These are phyloP conservation scores for Torulaspora franciscae DNA, from an alignment of 805 yeast species.

Conservation along the genomic window DNA sequence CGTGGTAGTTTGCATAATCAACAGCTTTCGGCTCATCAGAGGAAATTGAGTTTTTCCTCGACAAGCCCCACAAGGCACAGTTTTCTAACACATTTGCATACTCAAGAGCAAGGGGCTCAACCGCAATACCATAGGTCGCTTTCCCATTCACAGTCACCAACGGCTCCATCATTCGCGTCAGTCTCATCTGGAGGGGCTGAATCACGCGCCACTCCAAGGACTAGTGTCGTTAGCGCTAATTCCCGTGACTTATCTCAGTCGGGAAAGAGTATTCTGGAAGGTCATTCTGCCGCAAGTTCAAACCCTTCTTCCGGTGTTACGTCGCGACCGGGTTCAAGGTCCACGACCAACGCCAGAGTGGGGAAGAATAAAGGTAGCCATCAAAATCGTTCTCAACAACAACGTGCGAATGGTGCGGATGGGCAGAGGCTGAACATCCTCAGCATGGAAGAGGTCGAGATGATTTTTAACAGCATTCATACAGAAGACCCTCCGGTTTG, in stretches of 20 bases:
- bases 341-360: slow-evolving; percentile 1
- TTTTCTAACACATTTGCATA: slow-evolving; percentile 1
- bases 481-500: slow-evolving; percentile 44
- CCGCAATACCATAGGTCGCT: slow-evolving; percentile 8
- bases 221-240: neutral
- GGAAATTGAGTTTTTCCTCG: slow-evolving; percentile 10
- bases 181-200: slow-evolving; percentile 5
- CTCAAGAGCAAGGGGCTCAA: neutral
- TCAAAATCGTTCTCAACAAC: slow-evolving; percentile 10
- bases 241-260: slow-evolving; percentile 2
- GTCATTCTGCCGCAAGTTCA: slow-evolving; percentile 5
- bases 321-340: slow-evolving; percentile 8
- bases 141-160: slow-evolving; percentile 12
- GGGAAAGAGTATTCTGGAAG: slow-evolving; percentile 2
- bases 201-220: slow-evolving; percentile 1
- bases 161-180: slow-evolving; percentile 9
- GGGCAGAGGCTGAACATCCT: slow-evolving; percentile 27
- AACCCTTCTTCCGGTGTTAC: slow-evolving; percentile 10
- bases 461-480: slow-evolving; percentile 36
- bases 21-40: slow-evolving; percentile 10
- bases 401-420: neutral
- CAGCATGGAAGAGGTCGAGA: slow-evolving; percentile 38
- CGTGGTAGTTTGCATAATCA: slow-evolving; percentile 13
- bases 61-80: slow-evolving; percentile 9
- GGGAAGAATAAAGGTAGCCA: slow-evolving; percentile 9